Evolutionary conservation across 2,329 filamentous ascomycete genomes (phyloP).

Genomic region (Colletotrichum lini): DNA sequence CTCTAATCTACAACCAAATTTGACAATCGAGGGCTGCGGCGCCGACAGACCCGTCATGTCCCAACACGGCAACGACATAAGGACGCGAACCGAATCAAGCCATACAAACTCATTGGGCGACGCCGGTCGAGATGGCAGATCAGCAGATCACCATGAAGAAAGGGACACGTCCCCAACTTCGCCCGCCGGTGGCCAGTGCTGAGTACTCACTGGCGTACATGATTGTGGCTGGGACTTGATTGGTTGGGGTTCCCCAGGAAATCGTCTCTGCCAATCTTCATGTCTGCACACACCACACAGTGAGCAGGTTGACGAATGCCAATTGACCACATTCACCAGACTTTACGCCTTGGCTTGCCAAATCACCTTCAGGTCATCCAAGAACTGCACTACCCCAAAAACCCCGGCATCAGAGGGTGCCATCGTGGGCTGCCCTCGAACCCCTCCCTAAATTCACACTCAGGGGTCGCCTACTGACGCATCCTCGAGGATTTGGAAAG

Average conservation of each 20-base stretch:
- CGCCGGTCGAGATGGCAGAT: constrained; percentile 13
- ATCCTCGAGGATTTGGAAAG: constrained; percentile 22
- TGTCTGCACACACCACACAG: background rate
- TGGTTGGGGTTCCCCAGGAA: constrained; percentile 11
- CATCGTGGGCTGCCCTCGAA: constrained; percentile 50
- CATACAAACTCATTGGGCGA: constrained; percentile 18
- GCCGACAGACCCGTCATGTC: constrained; percentile 8
- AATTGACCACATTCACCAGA: background rate
- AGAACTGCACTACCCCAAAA: constrained; percentile 14
- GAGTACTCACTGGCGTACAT: constrained; percentile 8
- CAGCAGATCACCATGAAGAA: constrained; percentile 23
- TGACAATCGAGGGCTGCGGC: constrained; percentile 21
- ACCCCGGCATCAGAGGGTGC: constrained; percentile 17
- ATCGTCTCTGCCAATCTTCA: background rate
- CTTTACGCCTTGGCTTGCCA: constrained; percentile 14
- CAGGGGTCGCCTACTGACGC: constrained; percentile 7
- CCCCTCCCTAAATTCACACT: constrained; percentile 3
- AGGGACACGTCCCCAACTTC: constrained; percentile 3
- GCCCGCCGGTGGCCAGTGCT: constrained; percentile 4
- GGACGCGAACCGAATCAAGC: constrained; percentile 1
- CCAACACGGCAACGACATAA: constrained; percentile 18
- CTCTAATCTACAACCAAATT: constrained; percentile 41
- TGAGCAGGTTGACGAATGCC: background rate
- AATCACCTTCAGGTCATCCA: constrained; percentile 22
- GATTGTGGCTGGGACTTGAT: constrained; percentile 14